phyloP scores from a whole-genome alignment of 2,329 filamentous ascomycete genomes.

The Alternaria tenuissima region DNA sequence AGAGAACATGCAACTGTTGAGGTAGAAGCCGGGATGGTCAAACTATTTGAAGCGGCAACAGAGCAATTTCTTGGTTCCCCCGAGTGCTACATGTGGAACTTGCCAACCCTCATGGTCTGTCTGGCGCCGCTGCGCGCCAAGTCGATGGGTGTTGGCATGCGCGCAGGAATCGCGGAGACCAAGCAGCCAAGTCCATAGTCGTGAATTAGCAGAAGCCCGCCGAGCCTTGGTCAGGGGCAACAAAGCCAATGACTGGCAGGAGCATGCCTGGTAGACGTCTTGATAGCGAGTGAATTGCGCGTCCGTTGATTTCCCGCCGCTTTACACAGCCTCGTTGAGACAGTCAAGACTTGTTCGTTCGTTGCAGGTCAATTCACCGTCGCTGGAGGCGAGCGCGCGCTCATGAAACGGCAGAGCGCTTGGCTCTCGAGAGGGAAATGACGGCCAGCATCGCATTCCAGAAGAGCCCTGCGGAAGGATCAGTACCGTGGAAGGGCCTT shows the following conservation, averaged over 20 bases:
- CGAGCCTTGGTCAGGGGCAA: constrained; percentile 48
- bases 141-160: constrained; percentile 40
- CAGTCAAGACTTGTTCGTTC: constrained; percentile 2
- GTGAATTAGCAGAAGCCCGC: constrained; percentile 40
- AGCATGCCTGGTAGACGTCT: constrained; percentile 9
- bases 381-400: not conserved
- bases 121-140: constrained; percentile 43
- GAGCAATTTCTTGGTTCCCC: constrained; percentile 38
- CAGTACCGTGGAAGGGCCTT: not conserved
- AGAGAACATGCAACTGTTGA: constrained; percentile 33
- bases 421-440: constrained; percentile 2
- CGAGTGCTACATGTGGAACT: constrained; percentile 44
- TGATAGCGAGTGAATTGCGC: constrained; percentile 18
- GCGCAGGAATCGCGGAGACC: constrained; percentile 39
- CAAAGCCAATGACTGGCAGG: constrained; percentile 26
- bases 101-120: constrained; percentile 47
- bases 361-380: not conserved
- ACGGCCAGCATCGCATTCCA: constrained; percentile 4
- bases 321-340: constrained; percentile 17
- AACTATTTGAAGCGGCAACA: constrained; percentile 44
- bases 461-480: not conserved
- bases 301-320: constrained; percentile 9
- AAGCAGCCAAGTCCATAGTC: constrained; percentile 38
- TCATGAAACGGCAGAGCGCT: constrained; percentile 6
- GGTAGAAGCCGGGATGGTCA: constrained; percentile 26